Conservation (phyloP, 2,329 filamentous ascomycete genomes). For the Aspergillus chevalieri region DNA sequence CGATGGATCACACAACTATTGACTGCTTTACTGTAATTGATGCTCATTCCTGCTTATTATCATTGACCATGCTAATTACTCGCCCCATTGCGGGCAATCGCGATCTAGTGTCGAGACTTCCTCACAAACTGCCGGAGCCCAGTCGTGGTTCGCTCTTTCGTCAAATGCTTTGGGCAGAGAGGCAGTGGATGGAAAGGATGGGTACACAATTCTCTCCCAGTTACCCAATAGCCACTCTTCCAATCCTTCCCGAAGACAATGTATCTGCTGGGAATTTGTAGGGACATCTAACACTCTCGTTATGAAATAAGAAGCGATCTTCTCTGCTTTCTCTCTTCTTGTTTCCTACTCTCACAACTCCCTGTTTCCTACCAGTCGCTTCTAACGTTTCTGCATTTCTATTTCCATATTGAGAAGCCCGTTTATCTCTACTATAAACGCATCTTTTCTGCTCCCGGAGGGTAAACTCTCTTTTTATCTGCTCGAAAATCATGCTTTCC, state of each 20-base stretch:
- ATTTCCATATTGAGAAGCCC: no score
- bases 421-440: no score
- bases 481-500: no score
- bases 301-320: slow-evolving; percentile 1
- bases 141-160: slow-evolving; percentile 32
- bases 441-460: no score
- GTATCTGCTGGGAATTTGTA: slow-evolving; percentile 35
- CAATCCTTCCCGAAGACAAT: not conserved
- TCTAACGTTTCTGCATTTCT: no score
- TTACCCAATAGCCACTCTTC: not conserved
- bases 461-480: no score
- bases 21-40: slow-evolving; percentile 30
- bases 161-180: slow-evolving; percentile 27
- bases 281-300: slow-evolving; percentile 21
- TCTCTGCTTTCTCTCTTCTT: not conserved
- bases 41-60: not conserved
- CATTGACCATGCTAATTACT: slow-evolving; percentile 7
- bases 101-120: slow-evolving; percentile 13
- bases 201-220: slow-evolving; percentile 29
- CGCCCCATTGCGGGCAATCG: not conserved
- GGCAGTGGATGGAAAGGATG: slow-evolving; percentile 34
- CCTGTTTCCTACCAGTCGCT: not conserved
- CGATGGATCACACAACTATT: slow-evolving; percentile 37
- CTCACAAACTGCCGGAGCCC: slow-evolving; percentile 3
- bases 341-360: not conserved